phyloP scores from a whole-genome alignment of 1,284 basidiomycete species.

The Apiotrichum gracile region DNA sequence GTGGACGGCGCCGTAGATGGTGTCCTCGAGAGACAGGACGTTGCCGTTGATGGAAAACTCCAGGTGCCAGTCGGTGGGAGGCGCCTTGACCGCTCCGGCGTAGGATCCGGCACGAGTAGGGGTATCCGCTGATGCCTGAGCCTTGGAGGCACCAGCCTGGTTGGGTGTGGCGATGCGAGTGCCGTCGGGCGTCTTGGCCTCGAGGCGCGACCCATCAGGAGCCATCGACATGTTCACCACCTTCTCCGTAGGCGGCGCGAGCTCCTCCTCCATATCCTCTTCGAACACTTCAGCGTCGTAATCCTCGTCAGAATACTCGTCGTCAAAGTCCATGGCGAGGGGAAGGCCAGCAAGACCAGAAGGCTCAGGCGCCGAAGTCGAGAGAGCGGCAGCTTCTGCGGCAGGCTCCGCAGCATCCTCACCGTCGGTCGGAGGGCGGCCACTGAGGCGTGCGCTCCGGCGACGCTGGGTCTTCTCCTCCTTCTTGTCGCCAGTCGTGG shows the following conservation, averaged over 20 bases:
- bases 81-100: slow-evolving; percentile 84
- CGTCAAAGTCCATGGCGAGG: slow-evolving; percentile 47
- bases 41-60: slow-evolving; percentile 90
- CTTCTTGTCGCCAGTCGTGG: slow-evolving; percentile 5
- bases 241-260: slow-evolving; percentile 58
- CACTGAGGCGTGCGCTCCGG: slow-evolving; percentile 75
- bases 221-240: slow-evolving; percentile 77
- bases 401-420: slow-evolving; percentile 1
- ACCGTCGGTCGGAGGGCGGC: slow-evolving; percentile 50
- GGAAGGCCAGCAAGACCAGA: slow-evolving; percentile 26
- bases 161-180: slow-evolving; percentile 84
- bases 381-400: slow-evolving; percentile 3
- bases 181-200: slow-evolving; percentile 92
- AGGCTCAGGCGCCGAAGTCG: slow-evolving; percentile 7
- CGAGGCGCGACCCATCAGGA: slow-evolving; percentile 84
- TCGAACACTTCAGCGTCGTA: slow-evolving; percentile 51
- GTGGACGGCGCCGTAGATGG: slow-evolving; percentile 93
- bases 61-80: slow-evolving; percentile 91
- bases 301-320: slow-evolving; percentile 68
- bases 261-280: slow-evolving; percentile 58
- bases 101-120: slow-evolving; percentile 63
- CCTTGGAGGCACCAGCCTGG: slow-evolving; percentile 34
- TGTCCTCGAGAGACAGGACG: slow-evolving; percentile 73
- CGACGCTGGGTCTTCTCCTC: slow-evolving; percentile 51
- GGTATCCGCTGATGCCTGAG: slow-evolving; percentile 23